Base-by-base conservation (phyloP, 2,329 filamentous ascomycete species). In the Aspergillus melleus region DNA sequence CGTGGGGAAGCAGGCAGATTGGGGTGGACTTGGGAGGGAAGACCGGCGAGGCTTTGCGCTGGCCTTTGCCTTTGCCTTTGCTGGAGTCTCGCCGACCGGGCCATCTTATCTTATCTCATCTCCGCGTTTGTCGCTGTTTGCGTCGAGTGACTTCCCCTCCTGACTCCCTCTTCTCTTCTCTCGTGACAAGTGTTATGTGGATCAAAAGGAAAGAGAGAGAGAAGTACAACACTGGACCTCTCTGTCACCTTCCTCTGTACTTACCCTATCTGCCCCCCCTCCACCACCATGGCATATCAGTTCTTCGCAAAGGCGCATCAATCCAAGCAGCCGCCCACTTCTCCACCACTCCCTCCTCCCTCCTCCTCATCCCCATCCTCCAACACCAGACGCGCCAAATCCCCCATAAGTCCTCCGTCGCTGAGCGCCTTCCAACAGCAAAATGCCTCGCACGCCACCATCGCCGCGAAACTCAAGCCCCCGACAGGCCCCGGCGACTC, bases 61-160 rank as follows among this genome's bases (percentile, higher is more conserved):
- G 57, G 52, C 54, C 54, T 59, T 59, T 54, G 54, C 54, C 54
- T 59, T 59, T 54, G 54, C 53, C 60, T 54, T 50, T 53, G 29
- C 30, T 53, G 26, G 24, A 55, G 52, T 39, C 52, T 56, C 59
- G 54, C 62, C 64, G 64, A 60, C 62, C 61, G 56, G 56, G 29
- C 49, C 57, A 69, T 69, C 67, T 69, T 69, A 69, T 69, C 70
- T 74, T 74, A 74, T 74, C 71, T 66, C 63, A 72, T 72, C 72
- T 74, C 72, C 72, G 70, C 72, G 68, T 68, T 69, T 62, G 32
- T 36, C 32, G 29, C 50, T 30, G 58, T 49, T 49, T 49, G 44
- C 44, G 58, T 50, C 51, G 52, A 52, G 29, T 52, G 46, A 39
- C 32, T 61, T 47, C 29, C 57, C 52, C 52, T 50, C 60, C 39